These are phyloP conservation scores for Pleodorina starrii DNA, from an alignment of 139 green algal species.

Conservation along the genomic window DNA sequence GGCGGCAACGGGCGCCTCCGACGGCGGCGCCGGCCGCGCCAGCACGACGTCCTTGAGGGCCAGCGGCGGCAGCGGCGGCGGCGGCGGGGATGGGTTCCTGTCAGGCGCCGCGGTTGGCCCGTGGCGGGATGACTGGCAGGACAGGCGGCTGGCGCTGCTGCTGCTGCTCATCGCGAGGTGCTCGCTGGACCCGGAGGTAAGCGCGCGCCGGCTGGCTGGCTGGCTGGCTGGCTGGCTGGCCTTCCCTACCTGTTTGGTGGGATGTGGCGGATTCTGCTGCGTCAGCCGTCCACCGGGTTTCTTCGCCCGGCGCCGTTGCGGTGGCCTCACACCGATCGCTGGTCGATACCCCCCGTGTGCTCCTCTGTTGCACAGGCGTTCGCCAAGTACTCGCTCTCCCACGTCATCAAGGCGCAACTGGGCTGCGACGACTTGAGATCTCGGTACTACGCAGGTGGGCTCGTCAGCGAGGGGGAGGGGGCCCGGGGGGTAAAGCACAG, in stretches of 20 bases:
- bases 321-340: too few species aligned
- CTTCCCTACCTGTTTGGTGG: too few species aligned
- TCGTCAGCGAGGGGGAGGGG: too few species aligned
- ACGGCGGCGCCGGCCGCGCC: too few species aligned
- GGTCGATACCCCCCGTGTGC: too few species aligned
- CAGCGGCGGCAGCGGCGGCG: not conserved
- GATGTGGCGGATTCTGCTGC: too few species aligned
- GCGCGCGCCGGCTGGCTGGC: too few species aligned
- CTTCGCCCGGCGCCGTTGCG: too few species aligned
- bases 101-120: conserved; percentile 21
- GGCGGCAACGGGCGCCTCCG: not conserved
- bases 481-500: too few species aligned
- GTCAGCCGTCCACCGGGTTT: too few species aligned
- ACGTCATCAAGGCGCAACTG: conserved; percentile 59
- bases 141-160: conserved; percentile 64
- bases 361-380: conserved; percentile 4
- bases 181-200: conserved; percentile 57
- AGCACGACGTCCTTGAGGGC: not conserved
- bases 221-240: too few species aligned
- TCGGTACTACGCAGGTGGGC: conserved; percentile 61
- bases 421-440: conserved; percentile 49
- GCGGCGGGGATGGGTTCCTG: not conserved
- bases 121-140: conserved; percentile 46
- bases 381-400: conserved; percentile 52
- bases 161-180: conserved; percentile 64